These are phyloP conservation scores for Pythium volutum DNA, from an alignment of 352 stramenopile genomes.

Conservation along the genomic window DNA sequence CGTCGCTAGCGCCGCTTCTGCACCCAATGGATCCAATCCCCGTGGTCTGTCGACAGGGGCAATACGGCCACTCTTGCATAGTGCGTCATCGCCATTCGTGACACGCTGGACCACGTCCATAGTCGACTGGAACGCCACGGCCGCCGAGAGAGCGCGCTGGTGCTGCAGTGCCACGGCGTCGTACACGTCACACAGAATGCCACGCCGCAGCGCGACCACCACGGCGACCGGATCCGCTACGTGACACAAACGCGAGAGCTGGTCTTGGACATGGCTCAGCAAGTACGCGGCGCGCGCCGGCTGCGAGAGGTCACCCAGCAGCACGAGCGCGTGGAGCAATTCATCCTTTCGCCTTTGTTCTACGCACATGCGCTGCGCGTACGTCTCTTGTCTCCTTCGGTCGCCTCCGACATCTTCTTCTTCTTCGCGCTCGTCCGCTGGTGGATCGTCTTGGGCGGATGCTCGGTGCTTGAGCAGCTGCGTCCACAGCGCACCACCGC, in stretches of 20 bases:
- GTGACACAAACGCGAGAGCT: constrained; percentile 34
- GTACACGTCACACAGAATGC: constrained; percentile 61
- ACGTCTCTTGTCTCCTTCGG: neutral
- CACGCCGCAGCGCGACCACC: constrained; percentile 42
- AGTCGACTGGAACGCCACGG: neutral
- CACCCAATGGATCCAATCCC: neutral
- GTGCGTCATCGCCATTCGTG: neutral
- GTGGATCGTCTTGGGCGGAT: neutral
- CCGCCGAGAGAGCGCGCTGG: neutral
- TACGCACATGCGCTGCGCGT: neutral
- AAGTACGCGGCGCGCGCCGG: constrained; percentile 41
- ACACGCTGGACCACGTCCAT: constrained; percentile 6
- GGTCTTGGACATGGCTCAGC: constrained; percentile 43
- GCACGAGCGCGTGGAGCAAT: constrained; percentile 42
- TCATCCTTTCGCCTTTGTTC: constrained; percentile 33
- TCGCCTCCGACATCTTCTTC: constrained; percentile 23
- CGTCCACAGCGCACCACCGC: constrained; percentile 18
- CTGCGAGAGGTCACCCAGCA: constrained; percentile 50
- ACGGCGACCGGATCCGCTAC: constrained; percentile 60
- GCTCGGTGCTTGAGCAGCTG: constrained; percentile 17
- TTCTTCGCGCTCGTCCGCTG: constrained; percentile 11
- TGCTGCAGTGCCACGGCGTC: constrained; percentile 35
- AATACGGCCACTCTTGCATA: neutral
- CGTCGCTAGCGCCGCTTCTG: constrained; percentile 4
- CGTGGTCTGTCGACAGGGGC: no score